Base-by-base conservation (phyloP, 1,139 yeast species). In the Yamadazyma membranifaciens region DNA sequence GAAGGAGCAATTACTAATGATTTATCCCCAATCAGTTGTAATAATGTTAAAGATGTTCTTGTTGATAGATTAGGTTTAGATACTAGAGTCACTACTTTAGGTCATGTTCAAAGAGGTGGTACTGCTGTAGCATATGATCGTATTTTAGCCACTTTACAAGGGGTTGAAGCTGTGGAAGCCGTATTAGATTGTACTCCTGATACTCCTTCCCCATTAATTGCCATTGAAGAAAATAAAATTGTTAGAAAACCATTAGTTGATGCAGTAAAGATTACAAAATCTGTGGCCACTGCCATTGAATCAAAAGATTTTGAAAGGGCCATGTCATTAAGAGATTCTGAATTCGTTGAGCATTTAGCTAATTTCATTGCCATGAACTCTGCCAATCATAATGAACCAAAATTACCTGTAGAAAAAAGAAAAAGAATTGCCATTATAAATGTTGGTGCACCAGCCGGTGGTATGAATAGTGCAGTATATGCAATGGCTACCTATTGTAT, bases 21-120 rank as follows among this genome's bases (percentile, higher is more conserved):
- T 45, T 74, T 92, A 56, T 75, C 84, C 40, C 95, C 95, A 42
- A 87, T 92, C 49, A 75, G 89, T 17, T 75, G 95, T 12, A 80
- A 79, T 41, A 81, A 82, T 48, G 97, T 92, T 40, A 85, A 85
- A 63, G 76, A 86, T 39, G 88, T 83, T 12, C 75, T 92, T 47
- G 92, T 83, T 37, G 47, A 49, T 31, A 83, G 80, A 41, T 74
- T 91, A 50, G 96, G 96, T 6, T 75, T 92, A 42, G 98, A 92
- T 59, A 91, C 98, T 15, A 80, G 98, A 64, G 84, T 91, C 55
- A 92, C 98, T 38, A 88, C 95, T 20, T 74, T 92, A 51, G 98
- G 98, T 32, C 98, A 92, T 61, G 96, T 92, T 38, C 98, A 92
- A 72, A 82, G 98, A 68, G 98, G 98, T 67, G 98, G 98, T 61